Base-by-base conservation (phyloP, 345 rosid genomes). In the Mangifera indica region DNA sequence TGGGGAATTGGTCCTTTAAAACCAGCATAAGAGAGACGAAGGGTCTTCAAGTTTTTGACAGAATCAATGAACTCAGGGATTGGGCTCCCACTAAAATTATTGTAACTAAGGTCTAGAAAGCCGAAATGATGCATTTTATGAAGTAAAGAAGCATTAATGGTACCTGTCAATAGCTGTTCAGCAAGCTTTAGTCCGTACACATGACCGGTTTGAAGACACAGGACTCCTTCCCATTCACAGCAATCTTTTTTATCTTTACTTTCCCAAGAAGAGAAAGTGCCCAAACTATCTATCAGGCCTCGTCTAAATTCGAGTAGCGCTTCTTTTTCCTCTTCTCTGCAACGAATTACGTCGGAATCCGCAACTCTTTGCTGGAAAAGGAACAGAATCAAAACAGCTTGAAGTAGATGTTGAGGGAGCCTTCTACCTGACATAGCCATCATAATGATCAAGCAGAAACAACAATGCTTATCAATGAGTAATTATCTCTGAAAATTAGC, bases 191-290 rank as follows among this genome's bases (percentile, higher is more conserved):
- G 77, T 20, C 1, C 7, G 0, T 21, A 12, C 49, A 4, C 20
- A 45, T 22, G 12, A 20, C 54, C 42, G 10, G 14, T 63, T 2
- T 22, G 54, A 34, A 1, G 37, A 34, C 81, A 78, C 1, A 3
- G 45, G 22, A 78, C 63, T 6, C 81, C 76, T 40, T 12, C 49
- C 77, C 81, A 78, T 37, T 59, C 63, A 59, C 77, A 69, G 7
- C 77, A 73, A 24, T 78, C 74, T 34, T 34, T 34, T 34, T 34
- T 34, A 34, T 34, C 37, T 34, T 34, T 7, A 34, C 4, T 34
- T 34, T 7, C 37, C 37, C 37, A 34, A 34, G 37, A 34, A 34
- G 37, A 34, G 37, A 34, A 7, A 34, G 6, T 34, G 37, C 37
- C 37, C 4, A 0, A 34, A 2, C 6, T 0, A 34, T 34, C 37